Evolutionary conservation across 116 monocot genomes (phyloP).

Genomic region (Cymodocea nodosa): DNA sequence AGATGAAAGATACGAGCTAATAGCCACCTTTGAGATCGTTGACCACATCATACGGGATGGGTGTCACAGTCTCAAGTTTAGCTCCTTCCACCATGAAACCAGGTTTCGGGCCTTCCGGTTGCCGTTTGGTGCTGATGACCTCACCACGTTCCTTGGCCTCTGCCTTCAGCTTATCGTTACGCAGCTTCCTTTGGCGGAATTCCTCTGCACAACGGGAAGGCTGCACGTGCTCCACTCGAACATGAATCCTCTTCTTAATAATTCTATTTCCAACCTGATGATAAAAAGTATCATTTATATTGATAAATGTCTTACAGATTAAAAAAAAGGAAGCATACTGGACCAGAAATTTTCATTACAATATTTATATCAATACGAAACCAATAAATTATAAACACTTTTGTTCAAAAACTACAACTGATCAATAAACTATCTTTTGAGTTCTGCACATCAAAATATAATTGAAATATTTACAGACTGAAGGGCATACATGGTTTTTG

Average conservation of each 20-base stretch:
- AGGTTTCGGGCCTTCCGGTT: constrained; percentile 37
- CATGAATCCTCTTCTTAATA: constrained; percentile 41
- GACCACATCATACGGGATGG: constrained; percentile 49
- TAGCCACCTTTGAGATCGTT: constrained; percentile 49
- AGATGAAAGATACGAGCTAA: not conserved
- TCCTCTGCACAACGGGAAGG: constrained; percentile 38
- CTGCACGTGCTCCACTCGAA: constrained; percentile 33
- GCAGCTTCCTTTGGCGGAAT: constrained; percentile 25
- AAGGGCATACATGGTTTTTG: too few species aligned
- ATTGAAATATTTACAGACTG: too few species aligned
- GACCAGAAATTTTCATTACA: too few species aligned
- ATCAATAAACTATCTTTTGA: too few species aligned
- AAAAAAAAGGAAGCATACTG: too few species aligned
- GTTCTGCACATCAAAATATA: too few species aligned
- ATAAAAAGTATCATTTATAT: not conserved
- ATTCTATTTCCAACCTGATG: constrained; percentile 37
- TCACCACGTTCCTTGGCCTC: constrained; percentile 36
- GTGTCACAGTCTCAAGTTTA: constrained; percentile 34
- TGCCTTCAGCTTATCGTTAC: constrained; percentile 28
- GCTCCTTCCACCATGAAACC: constrained; percentile 44
- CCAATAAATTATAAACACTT: too few species aligned
- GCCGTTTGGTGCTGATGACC: constrained; percentile 33
- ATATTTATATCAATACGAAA: too few species aligned
- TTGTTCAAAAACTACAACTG: too few species aligned
- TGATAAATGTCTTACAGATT: too few species aligned